phyloP scores from a whole-genome alignment of 495 filamentous ascomycete species.

The Aspergillus leporis region DNA sequence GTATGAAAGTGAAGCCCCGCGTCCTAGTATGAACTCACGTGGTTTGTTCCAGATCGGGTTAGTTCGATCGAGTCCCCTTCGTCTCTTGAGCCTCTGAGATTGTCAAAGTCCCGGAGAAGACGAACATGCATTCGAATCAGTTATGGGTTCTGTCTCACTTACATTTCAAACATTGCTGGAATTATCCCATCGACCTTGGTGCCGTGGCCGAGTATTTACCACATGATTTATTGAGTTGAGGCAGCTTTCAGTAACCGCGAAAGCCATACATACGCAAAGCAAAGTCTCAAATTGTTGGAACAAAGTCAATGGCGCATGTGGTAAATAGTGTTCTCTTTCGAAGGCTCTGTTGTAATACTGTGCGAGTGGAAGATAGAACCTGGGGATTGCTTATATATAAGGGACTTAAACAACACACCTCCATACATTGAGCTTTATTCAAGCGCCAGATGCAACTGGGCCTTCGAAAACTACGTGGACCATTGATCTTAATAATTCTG shows the following conservation, averaged over 20 bases:
- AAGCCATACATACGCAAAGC: neutral
- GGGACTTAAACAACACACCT: neutral
- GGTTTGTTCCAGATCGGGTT: neutral
- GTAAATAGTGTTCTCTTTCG: neutral
- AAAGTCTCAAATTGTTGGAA: neutral
- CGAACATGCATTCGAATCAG: neutral
- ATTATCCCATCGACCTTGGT: neutral
- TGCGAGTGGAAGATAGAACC: neutral
- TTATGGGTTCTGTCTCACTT: neutral
- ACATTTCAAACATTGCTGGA: neutral
- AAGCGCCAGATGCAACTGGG: slow-evolving; percentile 7
- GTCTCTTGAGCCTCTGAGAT: neutral
- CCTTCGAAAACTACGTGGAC: slow-evolving; percentile 35
- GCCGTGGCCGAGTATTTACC: neutral
- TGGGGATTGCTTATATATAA: neutral
- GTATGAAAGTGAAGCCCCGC: neutral
- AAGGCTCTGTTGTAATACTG: neutral
- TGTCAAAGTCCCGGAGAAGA: neutral
- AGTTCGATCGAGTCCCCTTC: neutral
- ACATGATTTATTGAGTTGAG: neutral
- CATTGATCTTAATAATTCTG: slow-evolving; percentile 21
- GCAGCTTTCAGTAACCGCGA: neutral
- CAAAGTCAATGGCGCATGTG: neutral
- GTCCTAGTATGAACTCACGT: slow-evolving; percentile 1
- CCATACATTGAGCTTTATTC: slow-evolving; percentile 11